Base-by-base conservation (phyloP, 1,284 basidiomycete species). In the Apiotrichum sp. region DNA sequence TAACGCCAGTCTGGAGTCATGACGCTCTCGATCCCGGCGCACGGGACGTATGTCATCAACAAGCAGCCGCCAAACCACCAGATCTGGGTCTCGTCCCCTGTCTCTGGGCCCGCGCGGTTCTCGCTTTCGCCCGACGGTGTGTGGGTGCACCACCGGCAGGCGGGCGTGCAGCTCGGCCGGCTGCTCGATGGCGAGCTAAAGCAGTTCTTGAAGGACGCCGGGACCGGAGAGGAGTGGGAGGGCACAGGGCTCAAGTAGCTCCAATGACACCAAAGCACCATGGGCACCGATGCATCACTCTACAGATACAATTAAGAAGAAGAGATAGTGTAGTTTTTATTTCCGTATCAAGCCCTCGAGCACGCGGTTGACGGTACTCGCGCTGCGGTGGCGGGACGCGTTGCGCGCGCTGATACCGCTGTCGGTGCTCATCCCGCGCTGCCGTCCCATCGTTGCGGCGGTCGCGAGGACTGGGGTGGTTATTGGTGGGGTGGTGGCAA, bases 51-150 rank as follows among this genome's bases (percentile, higher is more conserved):
- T 78, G 95, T 98, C 42, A 89, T 98, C 78, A 98, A 98, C 79
- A 98, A 98, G 80, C 95, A 98, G 76, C 95, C 95, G 8, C 95
- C 96, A 5, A 98, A 98, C 73, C 92, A 93, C 76, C 96, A 98
- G 75, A 98, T 98, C 70, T 98, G 95, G 95, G 80, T 98, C 36
- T 93, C 90, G 10, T 95, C 91, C 38, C 95, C 95, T 0, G 71
- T 86, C 61, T 89, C 91, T 66, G 92, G 92, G 14, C 92, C 92
- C 10, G 88, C 88, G 76, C 84, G 92, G 43, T 96, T 92, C 71
- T 89, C 92, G 73, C 89, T 87, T 65, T 63, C 67, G n/a, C 33
- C 53, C n/a, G 48, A 58, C 14, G 68, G 64, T 9, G 46, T 48
- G 2, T 96, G 92, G 92, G 78, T 87, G 31, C 93, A 95, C 71